A percentile compares a stretch with the other conserved stretches of the same genome.
These are phyloP conservation scores for Umbelopsis isabellina DNA, from an alignment of 192 early-diverging fungal genomes.

Conservation along the genomic window DNA sequence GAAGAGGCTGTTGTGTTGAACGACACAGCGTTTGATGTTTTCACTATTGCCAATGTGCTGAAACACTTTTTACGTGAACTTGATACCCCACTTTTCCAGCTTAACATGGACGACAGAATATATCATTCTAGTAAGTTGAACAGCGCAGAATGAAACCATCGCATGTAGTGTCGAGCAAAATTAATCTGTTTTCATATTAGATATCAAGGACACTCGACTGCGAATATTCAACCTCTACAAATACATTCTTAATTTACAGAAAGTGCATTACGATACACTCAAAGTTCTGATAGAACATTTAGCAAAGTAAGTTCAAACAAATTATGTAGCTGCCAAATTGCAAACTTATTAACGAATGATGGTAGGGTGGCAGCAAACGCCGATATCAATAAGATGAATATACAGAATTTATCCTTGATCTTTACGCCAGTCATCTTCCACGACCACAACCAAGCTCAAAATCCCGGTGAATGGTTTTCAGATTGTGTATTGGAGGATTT, in stretches of 20 bases:
- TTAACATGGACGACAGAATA: slow-evolving; percentile 50
- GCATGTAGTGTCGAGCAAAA: no score
- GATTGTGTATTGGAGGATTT: slow-evolving; percentile 38
- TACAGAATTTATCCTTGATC: slow-evolving; percentile 64
- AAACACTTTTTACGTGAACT: slow-evolving; percentile 70
- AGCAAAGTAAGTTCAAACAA: slow-evolving; percentile 42
- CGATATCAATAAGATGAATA: slow-evolving; percentile 68
- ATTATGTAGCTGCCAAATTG: background rate
- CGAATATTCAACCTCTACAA: slow-evolving; percentile 17
- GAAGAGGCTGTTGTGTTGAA: slow-evolving; percentile 29
- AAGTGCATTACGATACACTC: slow-evolving; percentile 45
- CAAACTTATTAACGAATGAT: background rate
- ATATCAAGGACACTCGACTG: slow-evolving; percentile 11
- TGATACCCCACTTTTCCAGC: slow-evolving; percentile 59
- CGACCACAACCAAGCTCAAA: slow-evolving; percentile 48
- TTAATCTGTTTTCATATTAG: background rate
- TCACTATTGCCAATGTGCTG: slow-evolving; percentile 61
- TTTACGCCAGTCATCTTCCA: slow-evolving; percentile 69
- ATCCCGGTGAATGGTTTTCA: slow-evolving; percentile 28
- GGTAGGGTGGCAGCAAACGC: slow-evolving; percentile 53
- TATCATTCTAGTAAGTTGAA: slow-evolving; percentile 55
- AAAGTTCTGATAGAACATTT: slow-evolving; percentile 59
- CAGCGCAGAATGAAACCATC: no score
- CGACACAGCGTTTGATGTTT: slow-evolving; percentile 49
- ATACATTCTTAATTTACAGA: slow-evolving; percentile 1